Evolutionary conservation across 2,329 filamentous ascomycete species (phyloP), one percentile per base, ranked within the genome.

Genomic region (Monilinia polystroma): DNA sequence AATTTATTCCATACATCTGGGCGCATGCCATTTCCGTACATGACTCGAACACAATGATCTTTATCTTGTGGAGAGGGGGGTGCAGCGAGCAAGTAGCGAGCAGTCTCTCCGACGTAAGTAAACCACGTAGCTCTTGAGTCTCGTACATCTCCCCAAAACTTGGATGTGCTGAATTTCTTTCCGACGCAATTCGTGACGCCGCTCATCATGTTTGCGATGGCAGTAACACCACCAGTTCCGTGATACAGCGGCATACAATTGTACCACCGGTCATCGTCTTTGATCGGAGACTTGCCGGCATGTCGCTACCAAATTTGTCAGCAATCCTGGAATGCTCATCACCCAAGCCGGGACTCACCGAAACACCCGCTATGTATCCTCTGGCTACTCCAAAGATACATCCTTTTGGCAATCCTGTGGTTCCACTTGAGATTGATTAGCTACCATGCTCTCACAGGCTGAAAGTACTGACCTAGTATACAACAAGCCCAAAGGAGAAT

Each of bases 71-170:
- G 81, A n/a, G 83, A 85, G 0, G 85, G 84, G 2, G 90, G 89
- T 1, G 85, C 84, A 0, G 89, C 87, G 16, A 93, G 82, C 0
- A 93, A 81, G 71, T 93, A 93, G 0, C 90, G 84, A 8, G 90
- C 85, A 0, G 89, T 91, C 76, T 93, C 90, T 72, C 90, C 90
- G 2, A 93, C 90, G 73, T 93, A 93, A 23, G 90, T 85, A 71
- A 93, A 90, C 73, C 85, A 84, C 0, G 89, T 92, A 0, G 90
- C 85, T 18, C 83, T 78, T 0, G 86, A 88, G 67, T 88, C 88
- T 56, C 87, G 84, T 26, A 92, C 81, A 69, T 93, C 90, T 43
- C 79, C 77, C 90, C 90, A 93, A 80, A 93, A 93, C 23, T 81
- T 81, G 0, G 85, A 84, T 1, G 84, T 87, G 68, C 86, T 90